phyloP scores from a whole-genome alignment of 352 stramenopile species.

The Phytophthora sp. region DNA sequence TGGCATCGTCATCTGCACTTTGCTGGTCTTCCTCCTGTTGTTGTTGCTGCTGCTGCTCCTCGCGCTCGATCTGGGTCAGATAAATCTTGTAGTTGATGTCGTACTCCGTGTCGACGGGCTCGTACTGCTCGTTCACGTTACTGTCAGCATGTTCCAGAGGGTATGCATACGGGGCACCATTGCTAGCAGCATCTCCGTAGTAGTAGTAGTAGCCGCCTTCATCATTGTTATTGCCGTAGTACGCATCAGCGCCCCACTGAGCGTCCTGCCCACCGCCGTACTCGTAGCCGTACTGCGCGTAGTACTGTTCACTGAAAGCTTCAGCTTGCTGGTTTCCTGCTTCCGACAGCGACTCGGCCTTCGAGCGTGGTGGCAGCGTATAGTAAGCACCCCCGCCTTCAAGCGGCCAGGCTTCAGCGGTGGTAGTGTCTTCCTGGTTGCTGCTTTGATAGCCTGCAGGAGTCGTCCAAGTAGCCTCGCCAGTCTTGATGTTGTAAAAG shows the following conservation, averaged over 20 bases:
- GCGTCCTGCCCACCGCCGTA: constrained; percentile 8
- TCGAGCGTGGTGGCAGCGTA: constrained; percentile 26
- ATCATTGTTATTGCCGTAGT: constrained; percentile 8
- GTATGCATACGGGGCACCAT: constrained; percentile 18
- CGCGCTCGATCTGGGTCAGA: constrained; percentile 53
- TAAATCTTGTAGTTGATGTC: constrained; percentile 80
- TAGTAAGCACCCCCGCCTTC: constrained; percentile 17
- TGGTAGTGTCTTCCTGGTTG: constrained; percentile 23
- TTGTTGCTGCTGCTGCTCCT: constrained; percentile 23
- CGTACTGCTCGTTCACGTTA: constrained; percentile 7
- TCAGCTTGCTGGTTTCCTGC: constrained; percentile 13
- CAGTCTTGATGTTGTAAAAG: constrained; percentile 74
- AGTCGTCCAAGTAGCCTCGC: constrained; percentile 70
- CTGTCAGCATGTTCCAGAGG: constrained; percentile 10
- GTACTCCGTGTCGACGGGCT: constrained; percentile 58
- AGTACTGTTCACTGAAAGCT: constrained; percentile 6
- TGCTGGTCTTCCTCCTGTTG: constrained; percentile 5
- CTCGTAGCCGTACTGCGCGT: constrained; percentile 26
- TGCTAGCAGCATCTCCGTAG: constrained; percentile 15
- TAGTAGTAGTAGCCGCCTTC: constrained; percentile 25
- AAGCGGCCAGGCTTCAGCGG: constrained; percentile 14
- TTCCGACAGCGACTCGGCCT: constrained; percentile 9
- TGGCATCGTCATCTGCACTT: not conserved
- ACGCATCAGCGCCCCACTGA: constrained; percentile 6
- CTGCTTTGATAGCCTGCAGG: constrained; percentile 36